Conservation (phyloP, 2,329 filamentous ascomycete genomes). For the Exserohilum rostratum region DNA sequence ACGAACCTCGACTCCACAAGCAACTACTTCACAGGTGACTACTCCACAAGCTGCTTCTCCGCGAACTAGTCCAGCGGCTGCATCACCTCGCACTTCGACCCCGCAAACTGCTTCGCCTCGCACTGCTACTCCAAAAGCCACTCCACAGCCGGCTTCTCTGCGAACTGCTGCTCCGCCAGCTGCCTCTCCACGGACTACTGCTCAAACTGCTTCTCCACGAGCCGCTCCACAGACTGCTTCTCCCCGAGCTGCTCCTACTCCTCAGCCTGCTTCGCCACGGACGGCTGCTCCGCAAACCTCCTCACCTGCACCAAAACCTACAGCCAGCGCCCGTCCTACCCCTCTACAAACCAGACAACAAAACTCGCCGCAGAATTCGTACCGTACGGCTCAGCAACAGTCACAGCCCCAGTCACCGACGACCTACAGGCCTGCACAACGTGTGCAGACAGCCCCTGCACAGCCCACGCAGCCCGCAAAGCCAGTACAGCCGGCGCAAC, state of each 20-base stretch:
- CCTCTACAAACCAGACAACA: slow-evolving; percentile 48
- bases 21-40: no score
- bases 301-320: slow-evolving; percentile 66
- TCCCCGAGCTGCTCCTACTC: slow-evolving; percentile 50
- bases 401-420: slow-evolving; percentile 15
- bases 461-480: background rate
- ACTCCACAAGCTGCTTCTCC: no score
- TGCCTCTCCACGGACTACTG: no score
- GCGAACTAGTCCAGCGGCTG: no score
- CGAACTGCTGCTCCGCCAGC: slow-evolving; percentile 48
- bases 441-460: background rate
- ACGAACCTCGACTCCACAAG: no score
- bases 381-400: slow-evolving; percentile 19
- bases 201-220: no score
- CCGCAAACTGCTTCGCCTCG: background rate
- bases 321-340: slow-evolving; percentile 63
- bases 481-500: slow-evolving; percentile 6
- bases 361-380: slow-evolving; percentile 19
- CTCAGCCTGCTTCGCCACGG: background rate
- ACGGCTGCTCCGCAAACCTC: no score
- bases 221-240: no score
- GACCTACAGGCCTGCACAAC: slow-evolving; percentile 6
- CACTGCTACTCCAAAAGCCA: background rate
- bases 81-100: slow-evolving; percentile 51
- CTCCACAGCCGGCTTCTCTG: slow-evolving; percentile 21